Evolutionary conservation across 2,329 filamentous ascomycete genomes (phyloP).

Genomic region (Pseudogymnoascus sp.): DNA sequence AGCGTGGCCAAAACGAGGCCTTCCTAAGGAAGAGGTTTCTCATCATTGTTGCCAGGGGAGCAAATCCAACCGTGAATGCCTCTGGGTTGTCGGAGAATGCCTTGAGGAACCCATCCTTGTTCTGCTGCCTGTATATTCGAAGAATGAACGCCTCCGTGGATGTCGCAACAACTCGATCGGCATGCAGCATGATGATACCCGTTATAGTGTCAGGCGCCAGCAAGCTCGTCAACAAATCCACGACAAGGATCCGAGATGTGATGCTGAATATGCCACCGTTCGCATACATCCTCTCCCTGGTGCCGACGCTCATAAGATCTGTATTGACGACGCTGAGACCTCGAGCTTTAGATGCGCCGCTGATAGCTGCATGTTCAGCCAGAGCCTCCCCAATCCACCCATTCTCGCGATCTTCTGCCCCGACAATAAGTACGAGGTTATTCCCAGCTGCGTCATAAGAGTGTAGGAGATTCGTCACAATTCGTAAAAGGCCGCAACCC

Average conservation of each 20-base stretch:
- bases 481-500: conserved; percentile 81
- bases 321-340: conserved; percentile 91
- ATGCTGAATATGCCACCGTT: conserved; percentile 90
- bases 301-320: conserved; percentile 78
- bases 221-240: conserved; percentile 80
- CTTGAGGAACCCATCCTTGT: conserved; percentile 88
- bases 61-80: conserved; percentile 80
- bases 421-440: conserved; percentile 82
- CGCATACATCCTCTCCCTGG: conserved; percentile 84
- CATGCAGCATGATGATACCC: conserved; percentile 78
- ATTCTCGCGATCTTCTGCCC: conserved; percentile 88
- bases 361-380: conserved; percentile 90
- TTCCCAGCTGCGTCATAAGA: conserved; percentile 94
- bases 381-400: conserved; percentile 93
- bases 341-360: conserved; percentile 69
- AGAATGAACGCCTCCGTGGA: conserved; percentile 93
- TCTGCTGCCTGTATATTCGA: conserved; percentile 87
- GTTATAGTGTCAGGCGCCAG: conserved; percentile 79
- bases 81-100: conserved; percentile 93
- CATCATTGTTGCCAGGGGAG: conserved; percentile 83
- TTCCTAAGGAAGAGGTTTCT: conserved; percentile 85
- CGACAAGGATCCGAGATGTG: conserved; percentile 88
- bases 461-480: conserved; percentile 93
- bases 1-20: conserved; percentile 84
- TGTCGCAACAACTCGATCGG: conserved; percentile 77